A percentile compares a stretch with the other conserved stretches of the same genome.
These are phyloP conservation scores for Yamadazyma buinensis DNA, from an alignment of 1,139 yeast species.

Conservation along the genomic window DNA sequence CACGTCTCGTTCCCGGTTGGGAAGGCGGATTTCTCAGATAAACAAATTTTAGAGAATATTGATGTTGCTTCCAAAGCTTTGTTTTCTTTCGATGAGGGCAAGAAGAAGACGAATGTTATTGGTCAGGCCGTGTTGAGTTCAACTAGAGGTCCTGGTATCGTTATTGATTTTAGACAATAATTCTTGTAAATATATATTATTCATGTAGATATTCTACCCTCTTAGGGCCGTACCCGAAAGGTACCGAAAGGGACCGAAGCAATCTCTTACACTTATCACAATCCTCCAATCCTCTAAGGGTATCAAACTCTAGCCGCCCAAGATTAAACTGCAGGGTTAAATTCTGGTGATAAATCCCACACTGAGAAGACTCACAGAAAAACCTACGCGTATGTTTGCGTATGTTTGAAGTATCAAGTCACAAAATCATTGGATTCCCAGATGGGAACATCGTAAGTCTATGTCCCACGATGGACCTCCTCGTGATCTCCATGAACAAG, in stretches of 20 bases:
- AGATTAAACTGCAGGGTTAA: no score
- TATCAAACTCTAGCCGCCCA: no score
- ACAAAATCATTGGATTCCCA: conserved; percentile 32
- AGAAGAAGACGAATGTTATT: conserved; percentile 65
- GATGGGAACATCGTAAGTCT: conserved; percentile 43
- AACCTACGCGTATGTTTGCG: background rate
- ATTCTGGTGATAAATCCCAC: no score
- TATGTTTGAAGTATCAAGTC: conserved; percentile 10
- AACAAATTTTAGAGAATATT: conserved; percentile 70
- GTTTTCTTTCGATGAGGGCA: conserved; percentile 53
- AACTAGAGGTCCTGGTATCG: conserved; percentile 79
- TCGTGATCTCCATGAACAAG: conserved; percentile 46
- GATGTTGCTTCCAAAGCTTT: conserved; percentile 67
- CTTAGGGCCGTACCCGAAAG: no score
- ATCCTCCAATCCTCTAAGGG: no score
- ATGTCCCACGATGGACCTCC: conserved; percentile 56
- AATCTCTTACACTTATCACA: no score
- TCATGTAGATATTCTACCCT: no score
- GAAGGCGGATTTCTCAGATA: conserved; percentile 73
- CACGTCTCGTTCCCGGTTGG: conserved; percentile 71
- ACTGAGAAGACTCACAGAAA: no score
- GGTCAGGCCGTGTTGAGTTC: conserved; percentile 70
- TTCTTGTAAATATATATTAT: conserved; percentile 4
- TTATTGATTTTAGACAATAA: conserved; percentile 47
- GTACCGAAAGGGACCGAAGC: no score